A percentile compares a stretch with the other conserved stretches of the same genome.
phyloP scores from a whole-genome alignment of 129 eudicot species.

The Saussurea involucrata region DNA sequence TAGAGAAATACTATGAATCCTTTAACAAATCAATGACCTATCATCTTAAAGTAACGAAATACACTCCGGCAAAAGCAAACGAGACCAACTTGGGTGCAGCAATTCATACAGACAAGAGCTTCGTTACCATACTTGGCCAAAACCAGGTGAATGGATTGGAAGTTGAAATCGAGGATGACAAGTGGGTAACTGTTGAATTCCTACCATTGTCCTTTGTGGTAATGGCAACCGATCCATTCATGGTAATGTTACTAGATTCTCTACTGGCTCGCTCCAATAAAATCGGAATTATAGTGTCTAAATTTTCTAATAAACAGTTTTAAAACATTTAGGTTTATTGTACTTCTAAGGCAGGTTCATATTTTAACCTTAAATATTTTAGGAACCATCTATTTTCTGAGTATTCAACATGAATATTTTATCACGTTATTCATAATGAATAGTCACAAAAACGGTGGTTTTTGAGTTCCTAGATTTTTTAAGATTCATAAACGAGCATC shows the following conservation, averaged over 20 bases:
- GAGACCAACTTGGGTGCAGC: background rate
- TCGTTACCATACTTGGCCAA: slow-evolving; percentile 9
- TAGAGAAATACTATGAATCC: slow-evolving; percentile 11
- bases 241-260: background rate
- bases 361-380: background rate
- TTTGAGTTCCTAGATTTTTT: background rate
- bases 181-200: slow-evolving; percentile 4
- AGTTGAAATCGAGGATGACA: background rate
- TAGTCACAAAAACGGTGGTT: background rate
- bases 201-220: slow-evolving; percentile 20
- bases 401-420: background rate
- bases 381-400: background rate
- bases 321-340: background rate
- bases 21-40: background rate
- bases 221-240: slow-evolving; percentile 8
- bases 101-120: slow-evolving; percentile 13
- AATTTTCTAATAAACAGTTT: background rate
- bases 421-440: background rate
- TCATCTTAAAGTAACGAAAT: background rate
- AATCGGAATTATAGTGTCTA: background rate
- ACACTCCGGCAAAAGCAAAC: background rate
- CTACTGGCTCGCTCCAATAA: background rate
- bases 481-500: background rate
- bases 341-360: background rate
- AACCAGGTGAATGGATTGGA: slow-evolving; percentile 9